Percentiles rank a stretch among this genome's conserved stretches.
These are phyloP conservation scores for Calocera cornea DNA, from an alignment of 768 basidiomycete genomes.

Conservation along the genomic window DNA sequence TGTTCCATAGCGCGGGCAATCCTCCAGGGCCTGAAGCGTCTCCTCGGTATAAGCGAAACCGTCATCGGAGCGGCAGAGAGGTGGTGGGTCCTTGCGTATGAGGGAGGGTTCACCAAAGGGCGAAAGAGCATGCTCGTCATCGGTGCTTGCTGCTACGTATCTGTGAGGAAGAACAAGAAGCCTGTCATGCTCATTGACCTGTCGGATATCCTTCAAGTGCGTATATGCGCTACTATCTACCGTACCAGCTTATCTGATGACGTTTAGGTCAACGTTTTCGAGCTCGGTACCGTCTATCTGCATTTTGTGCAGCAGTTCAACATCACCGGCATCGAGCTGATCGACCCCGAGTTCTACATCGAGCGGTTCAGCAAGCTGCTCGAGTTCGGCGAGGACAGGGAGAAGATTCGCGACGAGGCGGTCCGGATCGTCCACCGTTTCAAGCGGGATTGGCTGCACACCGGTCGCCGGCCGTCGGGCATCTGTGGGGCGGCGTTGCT, in stretches of 20 bases:
- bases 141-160: slow-evolving; percentile 89
- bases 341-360: slow-evolving; percentile 95
- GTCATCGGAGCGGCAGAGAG: slow-evolving; percentile 71
- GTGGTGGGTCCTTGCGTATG: slow-evolving; percentile 84
- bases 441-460: slow-evolving; percentile 94
- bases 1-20: not conserved
- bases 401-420: slow-evolving; percentile 84
- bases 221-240: not conserved
- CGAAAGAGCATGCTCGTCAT: slow-evolving; percentile 85
- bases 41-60: slow-evolving; percentile 46
- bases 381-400: slow-evolving; percentile 90
- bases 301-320: slow-evolving; percentile 82
- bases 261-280: slow-evolving; percentile 84
- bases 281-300: slow-evolving; percentile 89
- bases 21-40: not conserved
- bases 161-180: slow-evolving; percentile 82
- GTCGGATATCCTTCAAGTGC: slow-evolving; percentile 82
- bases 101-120: slow-evolving; percentile 88
- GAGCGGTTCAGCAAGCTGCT: slow-evolving; percentile 87
- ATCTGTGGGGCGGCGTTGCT: slow-evolving; percentile 94
- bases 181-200: slow-evolving; percentile 99
- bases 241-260: not conserved
- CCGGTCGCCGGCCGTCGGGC: slow-evolving; percentile 87
- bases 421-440: slow-evolving; percentile 87
- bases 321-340: slow-evolving; percentile 60